These are phyloP conservation scores for Apodospora peruviana DNA, from an alignment of 495 filamentous ascomycete genomes.

Conservation along the genomic window DNA sequence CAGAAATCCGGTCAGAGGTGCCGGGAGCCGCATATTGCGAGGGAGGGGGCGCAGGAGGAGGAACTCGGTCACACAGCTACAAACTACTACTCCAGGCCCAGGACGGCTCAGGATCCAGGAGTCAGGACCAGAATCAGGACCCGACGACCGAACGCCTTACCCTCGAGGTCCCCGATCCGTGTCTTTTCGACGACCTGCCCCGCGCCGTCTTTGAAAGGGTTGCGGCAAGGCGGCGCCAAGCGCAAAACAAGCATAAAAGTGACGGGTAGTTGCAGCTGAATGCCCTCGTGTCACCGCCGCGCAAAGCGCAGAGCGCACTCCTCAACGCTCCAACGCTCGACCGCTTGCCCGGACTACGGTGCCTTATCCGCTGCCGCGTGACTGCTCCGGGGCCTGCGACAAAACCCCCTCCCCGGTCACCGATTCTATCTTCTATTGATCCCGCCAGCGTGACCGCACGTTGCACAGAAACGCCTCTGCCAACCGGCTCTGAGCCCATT, in stretches of 20 bases:
- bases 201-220: constrained; percentile 1
- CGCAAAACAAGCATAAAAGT: constrained; percentile 22
- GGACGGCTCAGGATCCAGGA: too few relatives aligned
- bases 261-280: constrained; percentile 30
- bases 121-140: not conserved
- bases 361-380: constrained; percentile 44
- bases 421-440: constrained; percentile 30
- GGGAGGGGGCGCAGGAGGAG: too few relatives aligned
- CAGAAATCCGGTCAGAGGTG: too few relatives aligned
- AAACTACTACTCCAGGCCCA: too few relatives aligned
- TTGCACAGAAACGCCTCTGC: constrained; percentile 40
- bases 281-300: constrained; percentile 24
- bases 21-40: too few relatives aligned
- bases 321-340: constrained; percentile 12
- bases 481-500: constrained; percentile 41
- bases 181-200: not conserved
- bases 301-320: constrained; percentile 9
- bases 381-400: constrained; percentile 26
- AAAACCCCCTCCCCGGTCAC: constrained; percentile 22
- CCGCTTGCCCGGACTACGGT: constrained; percentile 17
- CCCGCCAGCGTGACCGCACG: constrained; percentile 32
- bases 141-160: not conserved
- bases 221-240: constrained; percentile 22
- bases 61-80: too few relatives aligned
- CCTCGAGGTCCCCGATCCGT: not conserved